Evolutionary conservation across 176 grass and related monocot genomes (phyloP), one percentile per base, ranked within the genome.

Genomic region (Ensete glaucum): DNA sequence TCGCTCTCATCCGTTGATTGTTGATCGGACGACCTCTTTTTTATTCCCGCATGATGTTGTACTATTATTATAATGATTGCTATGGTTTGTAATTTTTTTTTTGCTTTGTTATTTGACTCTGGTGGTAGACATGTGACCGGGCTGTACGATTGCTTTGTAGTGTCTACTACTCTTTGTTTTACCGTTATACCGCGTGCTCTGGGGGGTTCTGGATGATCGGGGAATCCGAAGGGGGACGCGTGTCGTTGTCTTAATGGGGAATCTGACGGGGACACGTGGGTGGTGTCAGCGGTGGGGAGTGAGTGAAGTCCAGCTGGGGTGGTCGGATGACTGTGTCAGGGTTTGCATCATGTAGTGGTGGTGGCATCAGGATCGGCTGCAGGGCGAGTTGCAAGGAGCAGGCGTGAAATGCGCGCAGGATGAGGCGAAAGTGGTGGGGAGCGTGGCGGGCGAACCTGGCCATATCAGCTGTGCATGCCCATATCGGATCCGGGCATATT

Each of bases 21-120:
- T 52, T 17, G 74, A 76, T 76, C 43, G n/a, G 57, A 76, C 27
- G 74, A 50, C 22, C 11, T 23, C 9, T 71, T 50, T 4, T 71
- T 71, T 50, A n/a, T n/a, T n/a, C 9, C 23, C 17, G n/a, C 24
- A 16, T 74, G 55, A 14, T 58, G 15, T 57, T 57, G 71, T 50
- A 20, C 9, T 74, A 58, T 74, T 9, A 55, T 17, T 58, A 9
- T 57, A 58, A 58, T 58, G 17, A 54, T 29, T 34, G 21, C 52
- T 27, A 6, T 58, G 52, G 15, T 20, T 67, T 67, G 64, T 67
- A 67, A 67, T 66, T 67, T 66, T 23, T 23, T 23, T 67, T 15
- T 11, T 12, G 16, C 13, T 67, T 67, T 27, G 64, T 34, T 34
- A 34, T 34, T 34, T 5, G 64, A 67, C 64, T 16, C 6, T 7